These are phyloP conservation scores for Actinomortierella ambigua DNA, from an alignment of 371 early-diverging fungal species.

Conservation along the genomic window DNA sequence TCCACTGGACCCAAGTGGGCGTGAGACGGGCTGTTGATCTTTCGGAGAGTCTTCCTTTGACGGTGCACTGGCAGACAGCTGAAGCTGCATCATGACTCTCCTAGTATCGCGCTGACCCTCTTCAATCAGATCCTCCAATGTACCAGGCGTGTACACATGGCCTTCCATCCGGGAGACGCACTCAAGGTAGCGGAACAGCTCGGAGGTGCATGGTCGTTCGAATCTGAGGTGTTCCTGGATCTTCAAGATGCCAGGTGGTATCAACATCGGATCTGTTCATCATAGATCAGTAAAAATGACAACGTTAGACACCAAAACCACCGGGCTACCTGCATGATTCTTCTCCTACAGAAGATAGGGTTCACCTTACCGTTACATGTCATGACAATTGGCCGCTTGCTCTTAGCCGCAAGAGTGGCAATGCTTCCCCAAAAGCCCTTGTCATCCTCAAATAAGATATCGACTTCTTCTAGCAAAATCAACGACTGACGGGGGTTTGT, in stretches of 20 bases:
- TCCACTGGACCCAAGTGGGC: slow-evolving; percentile 9
- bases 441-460: slow-evolving; percentile 83
- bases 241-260: slow-evolving; percentile 19
- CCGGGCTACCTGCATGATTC: too few relatives aligned
- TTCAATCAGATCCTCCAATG: slow-evolving; percentile 19
- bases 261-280: slow-evolving; percentile 25
- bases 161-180: slow-evolving; percentile 36
- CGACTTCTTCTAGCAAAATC: slow-evolving; percentile 84
- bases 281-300: neutral
- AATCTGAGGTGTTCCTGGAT: slow-evolving; percentile 44
- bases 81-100: slow-evolving; percentile 36
- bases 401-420: slow-evolving; percentile 67
- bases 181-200: slow-evolving; percentile 25
- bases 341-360: neutral
- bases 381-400: slow-evolving; percentile 82
- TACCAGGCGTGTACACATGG: slow-evolving; percentile 29
- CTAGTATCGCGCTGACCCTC: slow-evolving; percentile 25
- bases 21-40: neutral
- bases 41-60: neutral
- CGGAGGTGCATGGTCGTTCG: slow-evolving; percentile 18
- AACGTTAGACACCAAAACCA: neutral
- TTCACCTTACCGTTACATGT: slow-evolving; percentile 73
- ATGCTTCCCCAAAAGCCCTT: slow-evolving; percentile 81
- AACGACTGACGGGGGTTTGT: slow-evolving; percentile 61
- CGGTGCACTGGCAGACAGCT: slow-evolving; percentile 7